Conservation (phyloP, 225 moss, liverwort and hornwort species). For the Takakia lepidozioides region DNA sequence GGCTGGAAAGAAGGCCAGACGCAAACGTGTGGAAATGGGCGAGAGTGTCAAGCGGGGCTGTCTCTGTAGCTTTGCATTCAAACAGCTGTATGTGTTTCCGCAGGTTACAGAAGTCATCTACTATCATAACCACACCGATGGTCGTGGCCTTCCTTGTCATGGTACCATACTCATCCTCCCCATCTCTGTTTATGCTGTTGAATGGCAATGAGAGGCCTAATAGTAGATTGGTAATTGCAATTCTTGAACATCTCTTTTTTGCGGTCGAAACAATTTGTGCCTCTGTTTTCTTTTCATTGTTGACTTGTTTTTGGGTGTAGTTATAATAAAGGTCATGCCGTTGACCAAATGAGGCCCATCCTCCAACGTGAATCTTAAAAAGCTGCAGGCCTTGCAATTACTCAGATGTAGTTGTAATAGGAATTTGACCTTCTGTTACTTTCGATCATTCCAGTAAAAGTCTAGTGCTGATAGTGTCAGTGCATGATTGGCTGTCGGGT, state of each 20-base stretch:
- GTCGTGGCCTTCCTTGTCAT: slow-evolving; percentile 5
- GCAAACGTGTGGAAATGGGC: slow-evolving; percentile 3
- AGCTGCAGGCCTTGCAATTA: too few relatives aligned
- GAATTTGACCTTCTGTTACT: not conserved
- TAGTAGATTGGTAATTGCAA: not conserved
- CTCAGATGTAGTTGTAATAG: too few relatives aligned
- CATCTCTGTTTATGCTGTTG: not conserved
- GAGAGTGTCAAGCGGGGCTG: slow-evolving; percentile 8
- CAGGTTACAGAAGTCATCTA: slow-evolving; percentile 2
- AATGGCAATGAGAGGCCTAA: not conserved
- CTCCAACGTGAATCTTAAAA: too few relatives aligned
- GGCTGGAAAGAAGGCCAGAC: slow-evolving; percentile 3
- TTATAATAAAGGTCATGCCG: too few relatives aligned
- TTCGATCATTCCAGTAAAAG: not conserved
- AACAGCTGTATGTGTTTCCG: slow-evolving; percentile 5
- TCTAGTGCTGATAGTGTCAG: not conserved
- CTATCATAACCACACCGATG: slow-evolving; percentile 5
- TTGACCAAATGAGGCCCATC: too few relatives aligned
- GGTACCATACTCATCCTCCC: not conserved
- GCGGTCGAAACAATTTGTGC: not conserved
- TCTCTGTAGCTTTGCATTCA: slow-evolving; percentile 5
- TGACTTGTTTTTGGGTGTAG: not conserved
- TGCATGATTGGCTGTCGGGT: not conserved
- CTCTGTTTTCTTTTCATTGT: not conserved
- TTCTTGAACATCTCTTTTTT: not conserved